phyloP scores from a whole-genome alignment of 1,284 basidiomycete species.

The Cystobasidium sp. region DNA sequence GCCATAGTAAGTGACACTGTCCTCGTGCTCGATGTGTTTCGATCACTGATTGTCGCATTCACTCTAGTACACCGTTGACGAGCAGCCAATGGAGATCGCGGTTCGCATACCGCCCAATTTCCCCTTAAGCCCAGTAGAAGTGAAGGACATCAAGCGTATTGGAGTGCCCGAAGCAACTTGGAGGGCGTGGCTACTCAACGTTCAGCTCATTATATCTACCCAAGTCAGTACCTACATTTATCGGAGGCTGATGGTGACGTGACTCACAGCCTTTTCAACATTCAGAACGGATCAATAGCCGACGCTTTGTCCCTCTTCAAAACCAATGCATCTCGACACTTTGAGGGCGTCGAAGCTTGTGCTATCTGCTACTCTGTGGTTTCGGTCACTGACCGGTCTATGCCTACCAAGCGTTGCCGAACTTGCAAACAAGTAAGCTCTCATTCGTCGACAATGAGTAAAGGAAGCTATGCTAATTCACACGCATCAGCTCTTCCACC shows the following conservation, averaged over 20 bases:
- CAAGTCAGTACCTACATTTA: constrained; percentile 64
- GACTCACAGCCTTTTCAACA: not conserved
- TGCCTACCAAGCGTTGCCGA: constrained; percentile 90
- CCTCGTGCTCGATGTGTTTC: constrained; percentile 57
- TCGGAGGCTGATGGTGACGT: not conserved
- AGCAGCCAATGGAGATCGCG: constrained; percentile 89
- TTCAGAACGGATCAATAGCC: constrained; percentile 83
- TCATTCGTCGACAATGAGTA: not conserved
- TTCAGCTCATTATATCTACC: constrained; percentile 87
- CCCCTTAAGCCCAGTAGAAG: constrained; percentile 86
- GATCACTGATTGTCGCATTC: constrained; percentile 39
- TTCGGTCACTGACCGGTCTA: constrained; percentile 81
- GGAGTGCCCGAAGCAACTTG: constrained; percentile 89
- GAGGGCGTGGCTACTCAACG: constrained; percentile 90
- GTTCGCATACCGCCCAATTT: constrained; percentile 87
- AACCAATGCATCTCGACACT: constrained; percentile 87
- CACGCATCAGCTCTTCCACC: constrained; percentile 81
- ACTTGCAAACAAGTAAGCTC: constrained; percentile 57
- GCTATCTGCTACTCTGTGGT: constrained; percentile 86
- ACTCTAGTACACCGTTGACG: constrained; percentile 78
- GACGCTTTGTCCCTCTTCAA: constrained; percentile 94
- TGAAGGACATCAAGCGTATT: constrained; percentile 80
- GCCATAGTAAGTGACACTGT: constrained; percentile 60
- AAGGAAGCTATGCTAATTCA: constrained; percentile 62
- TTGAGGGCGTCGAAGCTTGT: constrained; percentile 91